These are phyloP conservation scores for Candida vartiovaarae DNA, from an alignment of 805 yeast genomes.

Conservation along the genomic window DNA sequence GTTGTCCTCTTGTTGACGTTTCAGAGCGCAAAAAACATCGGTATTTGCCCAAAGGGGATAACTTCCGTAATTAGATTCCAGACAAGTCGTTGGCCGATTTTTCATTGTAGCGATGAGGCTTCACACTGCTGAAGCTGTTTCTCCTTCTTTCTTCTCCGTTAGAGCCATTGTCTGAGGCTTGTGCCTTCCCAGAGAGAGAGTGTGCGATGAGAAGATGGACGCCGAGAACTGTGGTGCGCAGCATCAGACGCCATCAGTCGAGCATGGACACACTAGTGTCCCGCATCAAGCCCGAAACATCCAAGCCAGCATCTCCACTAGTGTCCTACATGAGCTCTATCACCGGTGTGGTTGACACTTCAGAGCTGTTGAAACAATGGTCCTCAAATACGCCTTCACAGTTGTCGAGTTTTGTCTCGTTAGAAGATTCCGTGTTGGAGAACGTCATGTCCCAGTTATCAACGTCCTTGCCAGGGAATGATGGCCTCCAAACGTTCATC, in stretches of 20 bases:
- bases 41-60: too few relatives aligned
- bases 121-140: too few relatives aligned
- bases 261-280: slow-evolving; percentile 2
- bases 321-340: slow-evolving; percentile 1
- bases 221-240: neutral
- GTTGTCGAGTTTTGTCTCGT: neutral
- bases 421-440: neutral
- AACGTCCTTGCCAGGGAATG: neutral
- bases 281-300: slow-evolving; percentile 3
- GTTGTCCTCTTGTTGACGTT: neutral
- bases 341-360: neutral
- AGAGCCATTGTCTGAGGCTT: too few relatives aligned
- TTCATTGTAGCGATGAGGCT: too few relatives aligned
- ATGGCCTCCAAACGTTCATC: neutral
- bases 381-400: neutral
- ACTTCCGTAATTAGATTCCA: too few relatives aligned
- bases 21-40: neutral
- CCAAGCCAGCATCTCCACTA: slow-evolving; percentile 1
- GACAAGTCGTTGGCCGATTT: too few relatives aligned
- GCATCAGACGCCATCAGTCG: slow-evolving; percentile 1
- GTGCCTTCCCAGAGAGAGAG: too few relatives aligned
- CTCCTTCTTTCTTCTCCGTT: too few relatives aligned
- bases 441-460: neutral
- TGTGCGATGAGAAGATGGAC: neutral
- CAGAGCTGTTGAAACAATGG: neutral